Evolutionary conservation across 2,329 filamentous ascomycete species (phyloP).

Genomic region (Sporothrix pallida): DNA sequence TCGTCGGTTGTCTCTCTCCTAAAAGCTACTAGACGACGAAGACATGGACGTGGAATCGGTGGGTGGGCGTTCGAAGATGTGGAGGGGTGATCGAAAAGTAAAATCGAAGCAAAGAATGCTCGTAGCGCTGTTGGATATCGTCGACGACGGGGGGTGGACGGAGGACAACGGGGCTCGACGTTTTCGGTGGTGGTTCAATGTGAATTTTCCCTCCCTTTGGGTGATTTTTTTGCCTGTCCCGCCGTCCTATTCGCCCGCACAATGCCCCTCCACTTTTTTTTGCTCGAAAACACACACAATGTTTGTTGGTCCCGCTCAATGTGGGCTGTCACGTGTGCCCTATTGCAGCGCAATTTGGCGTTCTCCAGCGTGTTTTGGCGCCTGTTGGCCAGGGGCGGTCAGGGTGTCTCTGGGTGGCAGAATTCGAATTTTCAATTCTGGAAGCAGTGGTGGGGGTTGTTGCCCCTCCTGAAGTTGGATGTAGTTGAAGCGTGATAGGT

Average conservation of each 20-base stretch:
- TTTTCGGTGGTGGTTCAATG: conserved; percentile 29
- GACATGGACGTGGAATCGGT: conserved; percentile 5
- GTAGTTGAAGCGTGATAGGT: conserved; percentile 12
- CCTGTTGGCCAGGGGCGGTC: conserved; percentile 11
- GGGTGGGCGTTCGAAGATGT: background rate
- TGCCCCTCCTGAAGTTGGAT: conserved; percentile 10
- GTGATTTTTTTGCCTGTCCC: conserved; percentile 30
- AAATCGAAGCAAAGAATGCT: conserved; percentile 19
- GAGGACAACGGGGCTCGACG: conserved; percentile 23
- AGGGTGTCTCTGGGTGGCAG: background rate
- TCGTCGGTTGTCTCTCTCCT: background rate
- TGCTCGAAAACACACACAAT: conserved; percentile 21
- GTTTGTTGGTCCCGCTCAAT: conserved; percentile 19
- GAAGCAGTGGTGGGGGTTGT: conserved; percentile 8
- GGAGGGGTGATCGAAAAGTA: background rate
- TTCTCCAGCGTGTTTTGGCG: background rate
- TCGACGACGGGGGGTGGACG: conserved; percentile 21
- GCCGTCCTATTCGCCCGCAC: conserved; percentile 26
- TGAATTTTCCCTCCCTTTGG: conserved; percentile 26
- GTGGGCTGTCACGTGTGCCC: conserved; percentile 29
- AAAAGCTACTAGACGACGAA: conserved; percentile 7
- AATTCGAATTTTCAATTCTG: conserved; percentile 26
- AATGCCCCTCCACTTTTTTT: conserved; percentile 24
- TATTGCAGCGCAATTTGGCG: conserved; percentile 18
- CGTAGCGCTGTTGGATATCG: conserved; percentile 9